Evolutionary conservation across 2,329 filamentous ascomycete species (phyloP), one percentile per base, ranked within the genome.

Genomic region (Periconia sp.): DNA sequence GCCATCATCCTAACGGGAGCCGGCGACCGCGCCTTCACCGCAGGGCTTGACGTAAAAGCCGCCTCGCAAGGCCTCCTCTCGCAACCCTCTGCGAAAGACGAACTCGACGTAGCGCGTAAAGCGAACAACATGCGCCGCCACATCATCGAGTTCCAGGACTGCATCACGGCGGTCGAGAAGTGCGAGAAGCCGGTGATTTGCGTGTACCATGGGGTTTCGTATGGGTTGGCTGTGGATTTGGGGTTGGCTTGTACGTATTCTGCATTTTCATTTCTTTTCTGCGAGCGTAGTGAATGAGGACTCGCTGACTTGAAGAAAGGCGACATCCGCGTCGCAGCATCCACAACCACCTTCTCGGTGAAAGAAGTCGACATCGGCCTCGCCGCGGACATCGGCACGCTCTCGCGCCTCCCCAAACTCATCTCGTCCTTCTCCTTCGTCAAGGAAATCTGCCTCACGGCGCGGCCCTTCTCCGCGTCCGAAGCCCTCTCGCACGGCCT

Each of bases 361-460:
- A 92, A 92, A 69, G 90, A 93, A 74, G 89, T 93, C 47, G 89
- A 92, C 67, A 91, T 93, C 57, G 90, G 90, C 2, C 76, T 93
- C 47, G 89, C 90, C 0, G 90, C 90, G 20, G 90, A 93, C 66
- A 86, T 93, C 45, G 90, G 90, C 45, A 91, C 89, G 1, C 78
- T 92, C 13, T 83, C 84, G 0, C 83, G 90, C 1, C 79, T 93
- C 41, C 90, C 90, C 45, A 90, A 91, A 70, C 77, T 87, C 30
- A 88, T 91, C 3, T 86, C 87, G 2, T 88, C 81, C 57, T 77
- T 82, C 61, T 86, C 84, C 17, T 94, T 89, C 88, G 85, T 92
- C 45, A 92, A 92, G 72, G 90, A 94, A 37, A 86, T 94, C 8
- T 85, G 83, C 58, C 73, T 92, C 53, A 85, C 86, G 2, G 90